Conservation (phyloP, 106 monocot genomes). For the Amphibolis antarctica region DNA sequence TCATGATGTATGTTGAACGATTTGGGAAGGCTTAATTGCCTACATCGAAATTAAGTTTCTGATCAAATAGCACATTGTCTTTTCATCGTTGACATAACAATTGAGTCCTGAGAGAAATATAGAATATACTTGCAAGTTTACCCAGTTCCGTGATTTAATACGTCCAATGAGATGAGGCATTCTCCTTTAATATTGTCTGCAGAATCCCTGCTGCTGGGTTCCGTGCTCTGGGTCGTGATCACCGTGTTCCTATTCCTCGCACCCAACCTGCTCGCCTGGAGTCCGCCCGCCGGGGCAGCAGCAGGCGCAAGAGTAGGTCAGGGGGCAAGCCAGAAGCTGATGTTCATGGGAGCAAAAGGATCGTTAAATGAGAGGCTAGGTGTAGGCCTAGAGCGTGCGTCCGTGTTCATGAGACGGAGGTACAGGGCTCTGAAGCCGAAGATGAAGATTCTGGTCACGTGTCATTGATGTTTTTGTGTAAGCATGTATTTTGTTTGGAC, state of each 20-base stretch:
- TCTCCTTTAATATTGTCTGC: neutral
- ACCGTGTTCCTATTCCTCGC: conserved; percentile 54
- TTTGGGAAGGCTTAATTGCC: no score
- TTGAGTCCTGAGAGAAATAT: no score
- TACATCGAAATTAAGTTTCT: no score
- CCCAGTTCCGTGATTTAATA: neutral
- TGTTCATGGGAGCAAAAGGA: conserved; percentile 7
- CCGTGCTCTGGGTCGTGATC: conserved; percentile 67
- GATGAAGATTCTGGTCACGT: conserved; percentile 30
- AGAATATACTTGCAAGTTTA: no score
- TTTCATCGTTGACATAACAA: no score
- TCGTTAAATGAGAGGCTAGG: conserved; percentile 9
- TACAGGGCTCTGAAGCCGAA: conserved; percentile 43
- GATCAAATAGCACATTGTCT: no score
- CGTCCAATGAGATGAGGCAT: neutral
- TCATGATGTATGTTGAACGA: no score
- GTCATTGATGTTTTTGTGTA: neutral
- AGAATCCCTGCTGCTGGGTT: conserved; percentile 92
- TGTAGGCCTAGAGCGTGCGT: neutral
- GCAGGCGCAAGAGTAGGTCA: conserved; percentile 19
- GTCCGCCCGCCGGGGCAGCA: neutral
- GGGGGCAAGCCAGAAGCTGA: conserved; percentile 35
- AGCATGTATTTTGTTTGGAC: neutral
- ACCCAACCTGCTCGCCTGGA: conserved; percentile 21
- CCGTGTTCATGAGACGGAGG: conserved; percentile 25